These are phyloP conservation scores for Trichoderma koningiopsis DNA, from an alignment of 2,329 filamentous ascomycete species.

Conservation along the genomic window DNA sequence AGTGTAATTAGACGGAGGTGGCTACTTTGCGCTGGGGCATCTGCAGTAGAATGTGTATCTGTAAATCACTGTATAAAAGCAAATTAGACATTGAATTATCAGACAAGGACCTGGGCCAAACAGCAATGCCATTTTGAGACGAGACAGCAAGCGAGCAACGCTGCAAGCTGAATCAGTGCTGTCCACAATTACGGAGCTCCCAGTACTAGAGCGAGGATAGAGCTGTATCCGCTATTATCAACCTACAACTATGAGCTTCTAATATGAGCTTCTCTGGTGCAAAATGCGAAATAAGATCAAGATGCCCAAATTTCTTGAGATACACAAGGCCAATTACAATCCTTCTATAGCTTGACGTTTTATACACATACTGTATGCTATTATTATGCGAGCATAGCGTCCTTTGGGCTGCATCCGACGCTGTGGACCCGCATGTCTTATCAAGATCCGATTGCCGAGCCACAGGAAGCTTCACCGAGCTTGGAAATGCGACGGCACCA, in stretches of 20 bases:
- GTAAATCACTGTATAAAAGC: neutral
- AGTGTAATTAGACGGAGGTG: neutral
- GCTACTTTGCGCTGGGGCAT: neutral
- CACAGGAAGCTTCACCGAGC: neutral
- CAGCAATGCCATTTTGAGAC: no score
- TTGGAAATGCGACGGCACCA: neutral
- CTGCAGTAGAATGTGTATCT: neutral
- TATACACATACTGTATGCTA: neutral
- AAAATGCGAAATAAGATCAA: neutral
- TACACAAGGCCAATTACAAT: neutral
- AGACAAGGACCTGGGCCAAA: no score
- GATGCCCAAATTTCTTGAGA: neutral
- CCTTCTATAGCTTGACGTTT: neutral
- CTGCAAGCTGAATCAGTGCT: neutral
- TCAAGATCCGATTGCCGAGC: slow-evolving; percentile 20
- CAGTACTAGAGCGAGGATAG: neutral
- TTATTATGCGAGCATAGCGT: neutral
- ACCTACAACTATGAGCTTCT: neutral
- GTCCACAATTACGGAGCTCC: neutral
- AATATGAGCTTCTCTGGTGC: neutral
- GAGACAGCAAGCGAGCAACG: neutral
- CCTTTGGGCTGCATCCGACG: neutral
- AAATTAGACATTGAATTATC: neutral
- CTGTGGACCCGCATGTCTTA: neutral
- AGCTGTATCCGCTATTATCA: neutral